A percentile compares a stretch with the other conserved stretches of the same genome.
Conservation (phyloP, 805 yeast species). For the Cyberlindnera meyerae region DNA sequence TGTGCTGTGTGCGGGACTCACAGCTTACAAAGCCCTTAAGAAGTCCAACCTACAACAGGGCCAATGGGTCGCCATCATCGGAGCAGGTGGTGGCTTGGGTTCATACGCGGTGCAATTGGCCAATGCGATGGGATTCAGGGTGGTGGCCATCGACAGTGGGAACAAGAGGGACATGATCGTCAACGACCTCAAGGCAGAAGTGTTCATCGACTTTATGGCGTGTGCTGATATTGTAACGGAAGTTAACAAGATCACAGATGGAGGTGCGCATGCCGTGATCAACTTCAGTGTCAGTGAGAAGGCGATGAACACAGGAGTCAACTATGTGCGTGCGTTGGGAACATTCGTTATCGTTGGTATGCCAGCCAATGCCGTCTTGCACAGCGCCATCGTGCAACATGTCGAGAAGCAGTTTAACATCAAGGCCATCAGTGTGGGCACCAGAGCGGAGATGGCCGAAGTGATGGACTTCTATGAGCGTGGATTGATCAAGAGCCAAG, state of each 20-base stretch:
- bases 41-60: slow-evolving; percentile 54
- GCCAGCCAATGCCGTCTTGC: slow-evolving; percentile 45
- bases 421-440: slow-evolving; percentile 30
- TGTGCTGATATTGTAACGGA: slow-evolving; percentile 45
- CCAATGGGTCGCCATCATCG: slow-evolving; percentile 69
- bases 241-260: slow-evolving; percentile 41
- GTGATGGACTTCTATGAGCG: slow-evolving; percentile 63
- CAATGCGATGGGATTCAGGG: slow-evolving; percentile 68
- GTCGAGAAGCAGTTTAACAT: slow-evolving; percentile 43
- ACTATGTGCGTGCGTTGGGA: slow-evolving; percentile 54
- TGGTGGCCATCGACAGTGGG: slow-evolving; percentile 70
- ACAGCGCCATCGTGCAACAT: slow-evolving; percentile 38
- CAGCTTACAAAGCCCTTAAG: slow-evolving; percentile 63
- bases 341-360: slow-evolving; percentile 60
- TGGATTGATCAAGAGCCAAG: slow-evolving; percentile 58
- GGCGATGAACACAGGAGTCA: slow-evolving; percentile 43
- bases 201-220: slow-evolving; percentile 48
- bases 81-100: slow-evolving; percentile 83
- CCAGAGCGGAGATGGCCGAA: slow-evolving; percentile 40
- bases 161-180: slow-evolving; percentile 52
- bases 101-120: slow-evolving; percentile 72
- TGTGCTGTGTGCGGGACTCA: slow-evolving; percentile 74
- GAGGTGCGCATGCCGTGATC: slow-evolving; percentile 68
- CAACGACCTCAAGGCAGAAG: slow-evolving; percentile 54
- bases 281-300: slow-evolving; percentile 53